Conservation (phyloP, 2,329 filamentous ascomycete species). For the Monosporascus sp. region DNA sequence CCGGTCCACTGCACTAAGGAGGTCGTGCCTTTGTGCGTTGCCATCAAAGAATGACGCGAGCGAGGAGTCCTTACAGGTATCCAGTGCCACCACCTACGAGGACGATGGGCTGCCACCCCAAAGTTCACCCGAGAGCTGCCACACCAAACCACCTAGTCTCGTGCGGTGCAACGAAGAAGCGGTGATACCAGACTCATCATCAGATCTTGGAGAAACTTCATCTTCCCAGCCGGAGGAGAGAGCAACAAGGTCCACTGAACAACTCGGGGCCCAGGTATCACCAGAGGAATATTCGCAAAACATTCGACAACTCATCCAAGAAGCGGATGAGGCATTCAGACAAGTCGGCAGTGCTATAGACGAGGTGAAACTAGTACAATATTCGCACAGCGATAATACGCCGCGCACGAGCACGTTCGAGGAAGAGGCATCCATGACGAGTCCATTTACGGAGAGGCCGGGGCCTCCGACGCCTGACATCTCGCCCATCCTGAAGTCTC, state of each 20-base stretch:
- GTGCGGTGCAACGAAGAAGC: constrained; percentile 11
- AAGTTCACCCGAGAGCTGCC: constrained; percentile 12
- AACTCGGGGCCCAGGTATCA: constrained; percentile 5
- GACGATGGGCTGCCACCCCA: constrained; percentile 21
- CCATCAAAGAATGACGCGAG: constrained; percentile 20
- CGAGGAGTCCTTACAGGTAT: constrained; percentile 18
- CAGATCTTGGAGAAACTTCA: constrained; percentile 25
- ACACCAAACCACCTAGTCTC: constrained; percentile 9
- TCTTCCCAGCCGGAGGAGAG: constrained; percentile 22
- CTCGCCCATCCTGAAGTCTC: constrained; percentile 12
- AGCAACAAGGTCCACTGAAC: constrained; percentile 11
- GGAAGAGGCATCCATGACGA: not conserved
- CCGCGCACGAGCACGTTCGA: constrained; percentile 14
- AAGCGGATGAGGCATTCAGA: constrained; percentile 46
- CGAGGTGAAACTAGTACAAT: constrained; percentile 28
- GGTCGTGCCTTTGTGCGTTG: constrained; percentile 30
- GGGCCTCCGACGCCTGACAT: constrained; percentile 21
- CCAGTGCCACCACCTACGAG: constrained; percentile 16
- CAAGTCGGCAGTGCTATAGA: constrained; percentile 36
- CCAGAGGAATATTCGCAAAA: constrained; percentile 27
- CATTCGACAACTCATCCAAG: constrained; percentile 40
- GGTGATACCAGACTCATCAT: constrained; percentile 11
- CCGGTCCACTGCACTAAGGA: constrained; percentile 22
- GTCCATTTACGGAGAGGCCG: constrained; percentile 18
- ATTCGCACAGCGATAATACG: constrained; percentile 19